Evolutionary conservation across 352 stramenopile species (phyloP).

Genomic region (Phytophthora ohioensis): DNA sequence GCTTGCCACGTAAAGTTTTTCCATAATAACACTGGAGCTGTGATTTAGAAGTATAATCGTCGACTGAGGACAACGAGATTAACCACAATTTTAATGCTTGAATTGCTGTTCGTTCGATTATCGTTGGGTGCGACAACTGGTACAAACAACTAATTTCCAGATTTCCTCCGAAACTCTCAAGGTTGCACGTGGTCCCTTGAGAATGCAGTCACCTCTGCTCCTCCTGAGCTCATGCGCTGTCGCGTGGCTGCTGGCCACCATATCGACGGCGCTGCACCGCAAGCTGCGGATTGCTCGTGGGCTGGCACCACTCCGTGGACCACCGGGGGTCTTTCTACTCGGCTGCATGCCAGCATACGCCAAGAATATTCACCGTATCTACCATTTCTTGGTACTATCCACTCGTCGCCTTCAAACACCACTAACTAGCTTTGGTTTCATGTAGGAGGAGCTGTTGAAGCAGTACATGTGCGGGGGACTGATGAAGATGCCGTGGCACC

Average conservation of each 20-base stretch:
- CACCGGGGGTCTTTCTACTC: conserved; percentile 56
- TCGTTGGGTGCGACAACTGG: background rate
- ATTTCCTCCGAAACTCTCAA: background rate
- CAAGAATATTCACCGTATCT: conserved; percentile 62
- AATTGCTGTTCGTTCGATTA: background rate
- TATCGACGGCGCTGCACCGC: conserved; percentile 40
- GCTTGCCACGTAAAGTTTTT: too few relatives aligned
- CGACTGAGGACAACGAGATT: too few relatives aligned
- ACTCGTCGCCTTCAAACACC: background rate
- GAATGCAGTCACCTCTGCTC: conserved; percentile 7
- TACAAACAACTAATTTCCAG: conserved; percentile 7
- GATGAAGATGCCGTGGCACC: conserved; percentile 74
- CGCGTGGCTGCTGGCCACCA: conserved; percentile 18
- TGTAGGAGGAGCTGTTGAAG: conserved; percentile 50
- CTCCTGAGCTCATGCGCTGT: background rate
- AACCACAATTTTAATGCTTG: background rate
- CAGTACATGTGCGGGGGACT: conserved; percentile 44
- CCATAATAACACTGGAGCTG: too few relatives aligned
- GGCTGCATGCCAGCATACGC: conserved; percentile 64
- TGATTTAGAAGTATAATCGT: too few relatives aligned
- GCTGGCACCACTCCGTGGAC: conserved; percentile 48
- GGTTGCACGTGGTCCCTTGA: background rate
- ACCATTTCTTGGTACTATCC: conserved; percentile 55
- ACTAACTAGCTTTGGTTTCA: background rate
- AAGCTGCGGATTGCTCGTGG: conserved; percentile 65